These are phyloP conservation scores for Dentipellis fragilis DNA, from an alignment of 768 basidiomycete genomes.

Conservation along the genomic window DNA sequence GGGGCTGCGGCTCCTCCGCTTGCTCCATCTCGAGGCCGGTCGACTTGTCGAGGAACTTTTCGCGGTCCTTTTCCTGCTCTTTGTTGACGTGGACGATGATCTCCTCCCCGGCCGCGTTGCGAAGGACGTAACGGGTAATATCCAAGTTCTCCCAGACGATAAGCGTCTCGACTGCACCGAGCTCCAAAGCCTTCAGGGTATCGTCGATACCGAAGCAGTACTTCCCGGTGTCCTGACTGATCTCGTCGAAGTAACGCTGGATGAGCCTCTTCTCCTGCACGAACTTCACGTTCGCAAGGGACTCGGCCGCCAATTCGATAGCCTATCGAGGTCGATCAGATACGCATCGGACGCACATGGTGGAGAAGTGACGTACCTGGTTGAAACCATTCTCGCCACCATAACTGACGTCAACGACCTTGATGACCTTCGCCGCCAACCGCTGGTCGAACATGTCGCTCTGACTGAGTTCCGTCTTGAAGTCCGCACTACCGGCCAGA, in stretches of 20 bases:
- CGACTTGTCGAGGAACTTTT: constrained; percentile 92
- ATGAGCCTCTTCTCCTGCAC: constrained; percentile 98
- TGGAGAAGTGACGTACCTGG: constrained; percentile 49
- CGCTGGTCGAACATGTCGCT: constrained; percentile 94
- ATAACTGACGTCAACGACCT: constrained; percentile 97
- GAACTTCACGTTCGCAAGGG: constrained; percentile 96
- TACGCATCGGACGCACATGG: background rate
- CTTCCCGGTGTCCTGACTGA: constrained; percentile 91
- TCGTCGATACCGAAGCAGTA: constrained; percentile 98
- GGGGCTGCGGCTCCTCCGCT: constrained; percentile 63
- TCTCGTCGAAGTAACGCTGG: constrained; percentile 98
- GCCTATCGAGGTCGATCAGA: constrained; percentile 39
- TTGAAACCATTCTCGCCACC: constrained; percentile 99
- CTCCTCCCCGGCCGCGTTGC: constrained; percentile 91
- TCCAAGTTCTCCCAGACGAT: constrained; percentile 99
- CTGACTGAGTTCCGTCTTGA: constrained; percentile 95
- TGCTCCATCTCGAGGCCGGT: constrained; percentile 97
- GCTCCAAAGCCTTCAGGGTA: constrained; percentile 90
- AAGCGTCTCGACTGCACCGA: constrained; percentile 93
- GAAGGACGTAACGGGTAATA: constrained; percentile 75
- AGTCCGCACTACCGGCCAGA: constrained; percentile 93
- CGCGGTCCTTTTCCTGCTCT: constrained; percentile 86
- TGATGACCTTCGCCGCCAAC: constrained; percentile 86
- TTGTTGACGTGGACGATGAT: constrained; percentile 68
- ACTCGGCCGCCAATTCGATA: constrained; percentile 93